A percentile compares a stretch with the other conserved stretches of the same genome.
These are phyloP conservation scores for Brassica nigra DNA, from an alignment of 345 rosid genomes.

Conservation along the genomic window DNA sequence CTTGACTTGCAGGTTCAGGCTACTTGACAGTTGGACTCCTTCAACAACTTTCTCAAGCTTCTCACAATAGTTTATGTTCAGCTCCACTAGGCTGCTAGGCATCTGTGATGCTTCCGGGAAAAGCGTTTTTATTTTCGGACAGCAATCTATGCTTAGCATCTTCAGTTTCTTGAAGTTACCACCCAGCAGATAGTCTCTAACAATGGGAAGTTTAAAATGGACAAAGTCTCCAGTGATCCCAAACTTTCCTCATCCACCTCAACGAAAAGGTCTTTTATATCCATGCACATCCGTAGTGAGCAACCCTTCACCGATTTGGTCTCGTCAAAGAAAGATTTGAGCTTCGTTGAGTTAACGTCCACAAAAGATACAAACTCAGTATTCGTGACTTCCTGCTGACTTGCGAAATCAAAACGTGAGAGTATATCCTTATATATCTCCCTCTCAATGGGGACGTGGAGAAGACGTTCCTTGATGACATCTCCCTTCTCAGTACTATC, in stretches of 20 bases:
- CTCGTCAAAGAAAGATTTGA: constrained; percentile 41
- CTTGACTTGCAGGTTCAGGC: neutral
- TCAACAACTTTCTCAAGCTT: constrained; percentile 39
- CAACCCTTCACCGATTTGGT: constrained; percentile 36
- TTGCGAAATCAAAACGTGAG: neutral
- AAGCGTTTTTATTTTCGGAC: constrained; percentile 44
- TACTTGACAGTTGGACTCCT: constrained; percentile 20
- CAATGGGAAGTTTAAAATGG: constrained; percentile 43
- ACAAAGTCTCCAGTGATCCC: constrained; percentile 44
- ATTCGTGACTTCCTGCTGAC: constrained; percentile 27
- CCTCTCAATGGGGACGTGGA: neutral
- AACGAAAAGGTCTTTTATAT: constrained; percentile 37
- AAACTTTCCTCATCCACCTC: constrained; percentile 32
- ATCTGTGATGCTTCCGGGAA: constrained; percentile 29
- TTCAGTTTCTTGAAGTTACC: constrained; percentile 42
- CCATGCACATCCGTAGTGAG: constrained; percentile 45
- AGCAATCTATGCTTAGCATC: constrained; percentile 47
- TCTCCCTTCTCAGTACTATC: neutral
- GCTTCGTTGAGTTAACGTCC: constrained; percentile 26
- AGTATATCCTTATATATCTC: constrained; percentile 7
- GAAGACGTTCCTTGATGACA: constrained; percentile 23
- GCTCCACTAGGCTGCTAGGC: constrained; percentile 43
- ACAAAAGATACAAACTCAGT: constrained; percentile 38
- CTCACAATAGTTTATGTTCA: constrained; percentile 50
- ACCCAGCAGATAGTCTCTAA: constrained; percentile 34